These are phyloP conservation scores for Globisporangium okanoganense DNA, from an alignment of 352 stramenopile genomes.

Conservation along the genomic window DNA sequence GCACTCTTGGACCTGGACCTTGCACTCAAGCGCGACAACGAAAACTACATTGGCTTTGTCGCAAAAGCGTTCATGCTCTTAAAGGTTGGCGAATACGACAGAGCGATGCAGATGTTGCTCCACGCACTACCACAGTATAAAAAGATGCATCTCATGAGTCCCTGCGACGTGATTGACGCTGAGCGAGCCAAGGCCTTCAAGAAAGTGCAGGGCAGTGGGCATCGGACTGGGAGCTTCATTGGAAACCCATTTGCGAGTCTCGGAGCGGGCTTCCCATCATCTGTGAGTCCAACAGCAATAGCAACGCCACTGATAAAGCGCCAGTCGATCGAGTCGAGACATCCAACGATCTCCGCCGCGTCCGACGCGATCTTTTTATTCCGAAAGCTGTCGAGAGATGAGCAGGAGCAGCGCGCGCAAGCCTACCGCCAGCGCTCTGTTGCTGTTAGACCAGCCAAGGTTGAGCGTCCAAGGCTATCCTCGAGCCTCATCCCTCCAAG, in stretches of 20 bases:
- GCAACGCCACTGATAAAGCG: background rate
- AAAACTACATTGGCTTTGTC: slow-evolving; percentile 39
- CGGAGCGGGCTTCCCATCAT: background rate
- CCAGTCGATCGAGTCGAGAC: slow-evolving; percentile 1
- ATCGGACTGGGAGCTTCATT: slow-evolving; percentile 8
- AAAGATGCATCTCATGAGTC: slow-evolving; percentile 21
- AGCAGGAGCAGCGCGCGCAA: slow-evolving; percentile 11
- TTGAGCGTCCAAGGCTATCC: background rate
- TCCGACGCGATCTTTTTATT: slow-evolving; percentile 10
- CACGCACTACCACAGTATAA: slow-evolving; percentile 35
- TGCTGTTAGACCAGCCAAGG: background rate
- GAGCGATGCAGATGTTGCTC: slow-evolving; percentile 22
- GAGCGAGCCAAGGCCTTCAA: slow-evolving; percentile 21
- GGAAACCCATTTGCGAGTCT: slow-evolving; percentile 7
- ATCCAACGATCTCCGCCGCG: background rate
- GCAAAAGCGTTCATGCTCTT: slow-evolving; percentile 35
- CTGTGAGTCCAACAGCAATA: background rate
- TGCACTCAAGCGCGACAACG: slow-evolving; percentile 34
- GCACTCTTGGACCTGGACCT: slow-evolving; percentile 36
- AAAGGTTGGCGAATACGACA: slow-evolving; percentile 14
- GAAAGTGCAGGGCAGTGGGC: slow-evolving; percentile 6
- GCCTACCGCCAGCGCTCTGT: background rate
- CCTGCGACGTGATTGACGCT: slow-evolving; percentile 22
- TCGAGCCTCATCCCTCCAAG: background rate
- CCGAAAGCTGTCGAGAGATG: slow-evolving; percentile 10